Evolutionary conservation across 2,329 filamentous ascomycete genomes (phyloP).

Genomic region (Penicillium sp.): DNA sequence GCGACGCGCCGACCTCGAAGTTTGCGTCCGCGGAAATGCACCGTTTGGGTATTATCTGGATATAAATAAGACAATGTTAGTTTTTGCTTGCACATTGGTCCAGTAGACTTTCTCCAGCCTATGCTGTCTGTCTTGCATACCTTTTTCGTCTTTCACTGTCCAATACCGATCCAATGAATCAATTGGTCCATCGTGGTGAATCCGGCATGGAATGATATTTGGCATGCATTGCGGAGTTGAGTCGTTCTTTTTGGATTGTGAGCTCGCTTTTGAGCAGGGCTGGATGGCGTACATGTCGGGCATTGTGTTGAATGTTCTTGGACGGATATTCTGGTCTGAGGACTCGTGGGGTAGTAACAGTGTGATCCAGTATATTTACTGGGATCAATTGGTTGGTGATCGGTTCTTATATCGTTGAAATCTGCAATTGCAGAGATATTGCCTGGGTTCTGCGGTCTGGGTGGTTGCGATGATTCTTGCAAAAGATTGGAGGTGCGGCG

Average conservation of each 20-base stretch:
- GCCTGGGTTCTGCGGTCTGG: background rate
- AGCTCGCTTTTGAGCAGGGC: conserved; percentile 18
- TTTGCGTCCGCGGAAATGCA: conserved; percentile 73
- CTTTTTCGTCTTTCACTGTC: conserved; percentile 43
- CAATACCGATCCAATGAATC: conserved; percentile 60
- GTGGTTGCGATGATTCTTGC: background rate
- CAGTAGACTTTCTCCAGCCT: background rate
- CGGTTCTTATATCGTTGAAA: background rate
- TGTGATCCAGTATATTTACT: background rate
- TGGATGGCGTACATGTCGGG: conserved; percentile 33
- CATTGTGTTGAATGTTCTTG: conserved; percentile 8
- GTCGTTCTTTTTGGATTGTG: conserved; percentile 14
- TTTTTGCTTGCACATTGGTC: background rate
- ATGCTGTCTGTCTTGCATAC: conserved; percentile 21
- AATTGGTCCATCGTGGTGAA: conserved; percentile 68
- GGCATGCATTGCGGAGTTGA: conserved; percentile 43
- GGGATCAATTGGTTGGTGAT: too few species aligned
- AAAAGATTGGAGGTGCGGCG: conserved; percentile 14
- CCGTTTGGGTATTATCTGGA: conserved; percentile 37
- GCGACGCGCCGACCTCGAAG: conserved; percentile 58
- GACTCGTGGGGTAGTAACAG: background rate
- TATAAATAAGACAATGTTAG: background rate
- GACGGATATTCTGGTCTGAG: background rate
- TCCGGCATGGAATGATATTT: conserved; percentile 69
- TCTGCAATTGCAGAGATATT: background rate